phyloP scores from a whole-genome alignment of 192 early-diverging fungal genomes.

The Phycomyces blakesleeanus region DNA sequence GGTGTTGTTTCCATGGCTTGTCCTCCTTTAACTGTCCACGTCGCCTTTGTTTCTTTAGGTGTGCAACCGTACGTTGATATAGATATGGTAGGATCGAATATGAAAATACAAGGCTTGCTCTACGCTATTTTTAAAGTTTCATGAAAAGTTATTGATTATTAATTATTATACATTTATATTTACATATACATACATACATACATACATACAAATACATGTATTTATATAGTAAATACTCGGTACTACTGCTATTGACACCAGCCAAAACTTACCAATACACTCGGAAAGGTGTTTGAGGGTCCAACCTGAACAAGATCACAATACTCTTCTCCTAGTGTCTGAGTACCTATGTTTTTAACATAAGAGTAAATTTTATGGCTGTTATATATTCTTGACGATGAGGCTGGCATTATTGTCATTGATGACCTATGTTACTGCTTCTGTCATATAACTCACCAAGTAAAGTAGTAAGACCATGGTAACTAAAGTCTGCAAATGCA shows the following conservation, averaged over 20 bases:
- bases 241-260: too few species aligned
- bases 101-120: constrained; percentile 12
- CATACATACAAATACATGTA: too few species aligned
- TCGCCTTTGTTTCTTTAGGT: constrained; percentile 22
- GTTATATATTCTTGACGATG: too few species aligned
- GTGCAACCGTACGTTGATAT: constrained; percentile 15
- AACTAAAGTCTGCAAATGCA: constrained; percentile 58
- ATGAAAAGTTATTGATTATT: too few species aligned
- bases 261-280: constrained; percentile 41
- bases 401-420: too few species aligned
- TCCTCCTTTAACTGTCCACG: background rate
- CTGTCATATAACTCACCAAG: too few species aligned
- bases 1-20: background rate
- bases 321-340: constrained; percentile 95
- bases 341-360: constrained; percentile 51
- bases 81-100: constrained; percentile 30
- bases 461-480: constrained; percentile 71
- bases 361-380: too few species aligned
- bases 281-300: constrained; percentile 47
- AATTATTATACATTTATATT: too few species aligned
- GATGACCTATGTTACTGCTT: too few species aligned
- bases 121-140: constrained; percentile 3
- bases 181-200: too few species aligned
- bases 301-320: constrained; percentile 81
- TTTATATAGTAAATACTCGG: too few species aligned